A percentile compares a stretch with the other conserved stretches of the same genome.
phyloP scores from a whole-genome alignment of 2,329 filamentous ascomycete genomes.

The Bimuria novae-zelandiae region DNA sequence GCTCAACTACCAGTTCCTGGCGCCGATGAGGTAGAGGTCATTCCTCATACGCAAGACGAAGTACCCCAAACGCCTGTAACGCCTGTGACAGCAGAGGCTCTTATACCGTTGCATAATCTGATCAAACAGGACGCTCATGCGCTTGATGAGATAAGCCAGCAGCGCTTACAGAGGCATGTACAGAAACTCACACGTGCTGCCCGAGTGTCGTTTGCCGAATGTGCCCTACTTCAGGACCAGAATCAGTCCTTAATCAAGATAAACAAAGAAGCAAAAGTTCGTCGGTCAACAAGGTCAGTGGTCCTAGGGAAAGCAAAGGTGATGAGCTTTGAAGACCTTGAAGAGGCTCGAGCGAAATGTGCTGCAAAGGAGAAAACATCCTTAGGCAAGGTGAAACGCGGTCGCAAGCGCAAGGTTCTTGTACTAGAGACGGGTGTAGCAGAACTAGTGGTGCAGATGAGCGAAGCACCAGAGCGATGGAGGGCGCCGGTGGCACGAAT shows the following conservation, averaged over 20 bases:
- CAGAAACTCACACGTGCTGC: constrained; percentile 18
- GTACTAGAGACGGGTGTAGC: background rate
- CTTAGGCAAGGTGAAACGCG: background rate
- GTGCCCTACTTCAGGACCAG: constrained; percentile 25
- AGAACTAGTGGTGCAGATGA: background rate
- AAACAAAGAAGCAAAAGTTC: constrained; percentile 28
- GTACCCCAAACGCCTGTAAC: constrained; percentile 18
- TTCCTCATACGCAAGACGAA: background rate
- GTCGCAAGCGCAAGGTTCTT: background rate
- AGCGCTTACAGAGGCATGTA: constrained; percentile 6
- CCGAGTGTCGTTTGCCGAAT: constrained; percentile 21
- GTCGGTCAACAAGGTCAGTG: constrained; percentile 24
- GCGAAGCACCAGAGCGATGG: no score
- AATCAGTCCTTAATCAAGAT: constrained; percentile 21
- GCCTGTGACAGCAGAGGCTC: constrained; percentile 13
- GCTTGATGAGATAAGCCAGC: constrained; percentile 13
- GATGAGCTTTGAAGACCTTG: constrained; percentile 30
- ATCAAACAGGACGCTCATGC: constrained; percentile 21
- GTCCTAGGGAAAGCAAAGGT: constrained; percentile 28
- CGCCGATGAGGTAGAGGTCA: background rate
- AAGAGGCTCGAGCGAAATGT: constrained; percentile 20
- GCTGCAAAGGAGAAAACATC: constrained; percentile 4
- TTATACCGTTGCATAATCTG: constrained; percentile 14
- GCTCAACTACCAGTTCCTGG: background rate
- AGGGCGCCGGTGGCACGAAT: no score